Conservation (phyloP, 202 grass and related monocot genomes). For the Miscanthus sacchariflorus region DNA sequence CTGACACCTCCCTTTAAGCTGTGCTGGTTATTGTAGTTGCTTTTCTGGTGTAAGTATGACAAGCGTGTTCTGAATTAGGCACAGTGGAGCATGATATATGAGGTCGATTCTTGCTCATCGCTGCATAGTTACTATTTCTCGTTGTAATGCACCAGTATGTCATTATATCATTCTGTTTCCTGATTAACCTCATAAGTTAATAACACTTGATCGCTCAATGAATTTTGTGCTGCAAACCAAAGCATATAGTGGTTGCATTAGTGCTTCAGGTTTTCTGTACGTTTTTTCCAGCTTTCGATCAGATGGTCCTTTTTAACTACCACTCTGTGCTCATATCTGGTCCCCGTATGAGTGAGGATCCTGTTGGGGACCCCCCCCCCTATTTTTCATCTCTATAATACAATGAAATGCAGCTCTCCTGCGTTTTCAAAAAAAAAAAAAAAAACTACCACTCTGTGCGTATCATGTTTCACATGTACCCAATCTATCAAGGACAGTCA, state of each 20-base stretch:
- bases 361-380: no score
- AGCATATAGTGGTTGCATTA: neutral
- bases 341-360: no score
- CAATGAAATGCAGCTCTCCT: no score
- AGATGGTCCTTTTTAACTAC: neutral
- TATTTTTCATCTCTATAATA: no score
- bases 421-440: no score
- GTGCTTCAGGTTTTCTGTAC: neutral
- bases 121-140: neutral
- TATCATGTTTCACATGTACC: neutral
- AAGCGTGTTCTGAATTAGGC: neutral
- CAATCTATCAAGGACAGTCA: neutral
- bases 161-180: neutral
- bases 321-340: neutral
- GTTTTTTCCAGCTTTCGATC: neutral
- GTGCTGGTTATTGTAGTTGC: neutral
- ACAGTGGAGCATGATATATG: neutral
- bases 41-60: conserved; percentile 12
- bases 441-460: neutral
- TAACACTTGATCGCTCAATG: neutral
- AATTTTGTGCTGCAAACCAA: conserved; percentile 20
- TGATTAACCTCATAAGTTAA: neutral
- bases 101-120: neutral
- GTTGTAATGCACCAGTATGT: neutral
- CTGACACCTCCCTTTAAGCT: neutral